Base-by-base conservation (phyloP, 1,139 yeast genomes). In the Kurtzmaniella quercitrusa region DNA sequence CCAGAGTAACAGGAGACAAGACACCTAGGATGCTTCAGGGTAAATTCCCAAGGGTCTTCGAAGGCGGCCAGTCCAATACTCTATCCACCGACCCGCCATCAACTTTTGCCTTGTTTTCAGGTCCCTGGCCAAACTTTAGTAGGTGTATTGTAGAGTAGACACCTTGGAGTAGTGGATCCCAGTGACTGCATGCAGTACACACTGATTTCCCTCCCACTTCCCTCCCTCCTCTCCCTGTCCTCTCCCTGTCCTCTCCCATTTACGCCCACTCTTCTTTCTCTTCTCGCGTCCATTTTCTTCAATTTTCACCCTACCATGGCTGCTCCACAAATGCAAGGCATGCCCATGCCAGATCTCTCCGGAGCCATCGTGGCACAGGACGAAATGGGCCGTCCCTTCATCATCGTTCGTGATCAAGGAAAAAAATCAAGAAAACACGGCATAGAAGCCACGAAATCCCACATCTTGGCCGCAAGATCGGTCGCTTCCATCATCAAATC, bases 351-450 rank as follows among this genome's bases (percentile, higher is more conserved):
- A 39, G 98, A 93, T 65, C 75, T 93, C 77, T 90, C 97, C 55
- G 93, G 93, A 61, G 98, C 98, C 66, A 89, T 93, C 57, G 89
- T 93, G 72, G 98, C 98, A 6, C 98, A 93, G 68, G 98, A 94
- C 65, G 98, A 94, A 67, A 89, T 87, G 91, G 99, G 99, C 25
- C 83, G 98, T 68, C 99, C 98, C 16, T 89, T 94, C 63, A 91
- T 94, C 59, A 93, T 94, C 62, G 98, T 94, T 45, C 81, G 95
- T 63, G 98, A 94, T 65, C 98, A 94, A 67, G 98, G 97, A 21
- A 81, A 81, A 56, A 94, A 94, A 66, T 85, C 89, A 63, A 82
- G 96, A 68, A 82, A 85, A 44, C 96, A 89, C 57, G 98, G 98
- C 17, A 68, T 85, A 47, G 99, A 94, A 56, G 98, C 98, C 36